A percentile compares a stretch with the other conserved stretches of the same genome.
Evolutionary conservation across 1,284 basidiomycete species (phyloP).

Genomic region (Moesziomyces parantarcticus): DNA sequence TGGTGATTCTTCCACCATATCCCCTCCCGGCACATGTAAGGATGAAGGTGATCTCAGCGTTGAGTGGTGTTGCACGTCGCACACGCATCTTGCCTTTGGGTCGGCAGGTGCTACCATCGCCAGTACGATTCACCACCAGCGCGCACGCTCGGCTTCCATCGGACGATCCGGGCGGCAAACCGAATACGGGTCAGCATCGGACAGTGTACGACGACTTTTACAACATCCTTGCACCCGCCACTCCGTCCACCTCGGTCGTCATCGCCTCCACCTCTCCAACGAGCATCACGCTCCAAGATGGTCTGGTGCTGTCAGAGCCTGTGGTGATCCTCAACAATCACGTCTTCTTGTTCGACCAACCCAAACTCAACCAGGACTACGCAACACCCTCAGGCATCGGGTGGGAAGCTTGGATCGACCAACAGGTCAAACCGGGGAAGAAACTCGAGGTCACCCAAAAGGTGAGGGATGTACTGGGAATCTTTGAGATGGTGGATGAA

Average conservation of each 20-base stretch:
- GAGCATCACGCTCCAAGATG: constrained; percentile 68
- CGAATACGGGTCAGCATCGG: constrained; percentile 52
- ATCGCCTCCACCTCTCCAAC: constrained; percentile 42
- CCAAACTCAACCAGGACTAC: constrained; percentile 69
- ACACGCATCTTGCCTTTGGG: too few relatives aligned
- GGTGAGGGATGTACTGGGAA: constrained; percentile 34
- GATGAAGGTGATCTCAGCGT: too few relatives aligned
- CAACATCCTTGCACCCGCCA: constrained; percentile 49
- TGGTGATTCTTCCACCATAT: too few relatives aligned
- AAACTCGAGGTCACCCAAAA: constrained; percentile 25
- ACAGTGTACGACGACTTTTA: constrained; percentile 63
- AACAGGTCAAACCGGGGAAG: constrained; percentile 65
- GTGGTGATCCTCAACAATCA: constrained; percentile 83
- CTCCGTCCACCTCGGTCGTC: constrained; percentile 13
- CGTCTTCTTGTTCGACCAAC: constrained; percentile 90
- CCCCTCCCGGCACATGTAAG: too few relatives aligned
- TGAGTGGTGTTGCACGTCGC: too few relatives aligned
- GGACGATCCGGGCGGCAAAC: constrained; percentile 58
- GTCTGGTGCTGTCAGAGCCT: constrained; percentile 80
- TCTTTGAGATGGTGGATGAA: constrained; percentile 52
- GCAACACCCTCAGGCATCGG: constrained; percentile 65
- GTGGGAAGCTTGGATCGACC: constrained; percentile 75
- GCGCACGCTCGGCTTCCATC: constrained; percentile 11
- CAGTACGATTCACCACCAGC: constrained; percentile 4
- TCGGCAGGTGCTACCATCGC: too few relatives aligned